Conservation (phyloP, 805 yeast genomes). For the Starmerella bombi region DNA sequence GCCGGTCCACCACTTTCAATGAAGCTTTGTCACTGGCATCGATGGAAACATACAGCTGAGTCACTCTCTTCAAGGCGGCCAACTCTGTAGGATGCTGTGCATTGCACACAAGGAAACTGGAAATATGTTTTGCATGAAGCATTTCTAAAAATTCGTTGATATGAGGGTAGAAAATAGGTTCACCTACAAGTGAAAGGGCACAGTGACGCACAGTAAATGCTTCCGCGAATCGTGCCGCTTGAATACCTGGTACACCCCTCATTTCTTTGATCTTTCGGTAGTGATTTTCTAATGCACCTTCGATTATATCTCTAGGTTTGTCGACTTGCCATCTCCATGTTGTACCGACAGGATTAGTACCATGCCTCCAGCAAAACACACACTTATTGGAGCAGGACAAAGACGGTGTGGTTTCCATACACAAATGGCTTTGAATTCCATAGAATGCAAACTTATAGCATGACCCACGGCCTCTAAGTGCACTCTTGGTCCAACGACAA, state of each 20-base stretch:
- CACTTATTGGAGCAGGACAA: slow-evolving; percentile 89
- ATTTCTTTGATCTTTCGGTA: slow-evolving; percentile 84
- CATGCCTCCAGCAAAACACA: slow-evolving; percentile 96
- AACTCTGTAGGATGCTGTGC: slow-evolving; percentile 91
- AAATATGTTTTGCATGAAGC: slow-evolving; percentile 67
- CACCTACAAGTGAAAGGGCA: slow-evolving; percentile 86
- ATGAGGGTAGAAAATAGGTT: slow-evolving; percentile 86
- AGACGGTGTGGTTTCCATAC: slow-evolving; percentile 94
- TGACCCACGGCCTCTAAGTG: slow-evolving; percentile 84
- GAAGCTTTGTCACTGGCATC: slow-evolving; percentile 84
- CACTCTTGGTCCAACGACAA: slow-evolving; percentile 93
- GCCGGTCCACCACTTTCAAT: slow-evolving; percentile 74
- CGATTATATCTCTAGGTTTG: slow-evolving; percentile 67
- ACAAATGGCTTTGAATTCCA: slow-evolving; percentile 78
- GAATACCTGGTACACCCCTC: slow-evolving; percentile 93
- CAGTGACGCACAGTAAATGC: slow-evolving; percentile 84
- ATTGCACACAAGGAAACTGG: slow-evolving; percentile 82
- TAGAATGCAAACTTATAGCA: slow-evolving; percentile 88
- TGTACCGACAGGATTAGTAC: slow-evolving; percentile 92
- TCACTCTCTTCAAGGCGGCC: slow-evolving; percentile 55
- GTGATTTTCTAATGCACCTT: slow-evolving; percentile 81
- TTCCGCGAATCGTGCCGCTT: slow-evolving; percentile 77
- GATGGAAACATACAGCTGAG: slow-evolving; percentile 83
- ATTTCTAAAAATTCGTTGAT: slow-evolving; percentile 71
- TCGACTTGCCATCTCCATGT: slow-evolving; percentile 96